Evolutionary conservation across 257 asterid species (phyloP), one percentile per base, ranked within the genome.

Genomic region (Lycium barbarum): DNA sequence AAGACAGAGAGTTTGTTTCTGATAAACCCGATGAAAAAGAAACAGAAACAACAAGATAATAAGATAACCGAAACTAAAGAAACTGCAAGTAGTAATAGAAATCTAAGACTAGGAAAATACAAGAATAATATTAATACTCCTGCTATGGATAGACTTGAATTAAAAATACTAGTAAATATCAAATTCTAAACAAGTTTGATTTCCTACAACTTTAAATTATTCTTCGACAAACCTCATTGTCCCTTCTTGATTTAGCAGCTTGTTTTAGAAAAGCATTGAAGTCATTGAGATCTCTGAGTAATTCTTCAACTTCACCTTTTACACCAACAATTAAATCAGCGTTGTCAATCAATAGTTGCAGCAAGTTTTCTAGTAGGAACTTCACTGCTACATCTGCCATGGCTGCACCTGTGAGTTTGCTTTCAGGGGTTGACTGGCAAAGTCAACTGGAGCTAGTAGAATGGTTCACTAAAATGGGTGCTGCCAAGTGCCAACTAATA

Each of bases 301-400:
- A 11, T 17, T 22, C 17, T n/a, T 76, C 47, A 36, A 78, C 82
- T 26, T 54, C 76, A 9, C 74, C 61, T 2, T 78, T 78, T 2
- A 67, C 15, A 7, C 57, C 33, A 12, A 51, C 13, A 9, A 83
- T 65, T 6, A 79, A 47, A n/a, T 54, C 45, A 7, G 51, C 66
- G 22, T 43, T 18, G 51, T 71, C 53, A 1, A 81, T 79, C 2
- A 88, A 72, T 2, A 90, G 80, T 53, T 86, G 90, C 86, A 85
- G 82, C 65, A 92, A 88, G 61, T 90, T 92, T 11, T 78, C 84
- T 35, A 83, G 12, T 4, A 86, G 22, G 0, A 49, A 83, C 40
- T 61, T 70, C 1, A 26, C 70, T 15, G 49, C 84, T 65, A 81
- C 84, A n/a, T 81, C 84, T 15, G 84, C 84, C 84, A 81, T 81